Evolutionary conservation across 495 filamentous ascomycete species (phyloP).

Genomic region (Aspergillus mulundensis): DNA sequence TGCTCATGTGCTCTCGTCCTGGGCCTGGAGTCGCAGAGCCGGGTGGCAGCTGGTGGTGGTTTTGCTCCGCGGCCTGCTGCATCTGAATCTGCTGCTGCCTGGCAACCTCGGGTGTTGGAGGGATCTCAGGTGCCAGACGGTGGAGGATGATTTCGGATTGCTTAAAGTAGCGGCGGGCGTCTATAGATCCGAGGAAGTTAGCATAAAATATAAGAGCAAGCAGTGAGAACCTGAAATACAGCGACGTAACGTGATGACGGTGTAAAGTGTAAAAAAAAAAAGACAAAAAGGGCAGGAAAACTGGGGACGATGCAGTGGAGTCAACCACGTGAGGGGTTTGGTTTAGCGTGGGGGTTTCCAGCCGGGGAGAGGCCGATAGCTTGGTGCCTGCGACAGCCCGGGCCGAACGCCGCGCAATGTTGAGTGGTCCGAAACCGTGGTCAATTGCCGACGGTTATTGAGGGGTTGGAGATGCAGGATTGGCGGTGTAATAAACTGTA

Average conservation of each 20-base stretch:
- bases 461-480: conserved; percentile 12
- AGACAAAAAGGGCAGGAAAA: conserved; percentile 5
- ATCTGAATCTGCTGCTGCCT: conserved; percentile 45
- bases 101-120: conserved; percentile 42
- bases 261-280: conserved; percentile 9
- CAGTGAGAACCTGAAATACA: not conserved
- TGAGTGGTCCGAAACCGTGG: conserved; percentile 15
- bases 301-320: conserved; percentile 17
- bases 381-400: conserved; percentile 13
- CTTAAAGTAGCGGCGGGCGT: conserved; percentile 97
- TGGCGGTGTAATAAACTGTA: conserved; percentile 2
- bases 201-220: not conserved
- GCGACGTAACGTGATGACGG: not conserved
- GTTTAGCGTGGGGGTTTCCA: conserved; percentile 38
- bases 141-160: conserved; percentile 98
- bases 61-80: conserved; percentile 35
- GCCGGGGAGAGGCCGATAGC: conserved; percentile 12
- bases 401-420: conserved; percentile 18
- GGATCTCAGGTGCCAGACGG: conserved; percentile 78
- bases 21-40: conserved; percentile 41
- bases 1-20: conserved; percentile 27
- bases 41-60: conserved; percentile 37
- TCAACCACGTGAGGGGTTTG: conserved; percentile 23
- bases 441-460: conserved; percentile 43
- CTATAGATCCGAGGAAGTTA: conserved; percentile 37